A percentile compares a stretch with the other conserved stretches of the same genome.
Evolutionary conservation across 352 stramenopile species (phyloP).

Genomic region (Pythium dissotocum): DNA sequence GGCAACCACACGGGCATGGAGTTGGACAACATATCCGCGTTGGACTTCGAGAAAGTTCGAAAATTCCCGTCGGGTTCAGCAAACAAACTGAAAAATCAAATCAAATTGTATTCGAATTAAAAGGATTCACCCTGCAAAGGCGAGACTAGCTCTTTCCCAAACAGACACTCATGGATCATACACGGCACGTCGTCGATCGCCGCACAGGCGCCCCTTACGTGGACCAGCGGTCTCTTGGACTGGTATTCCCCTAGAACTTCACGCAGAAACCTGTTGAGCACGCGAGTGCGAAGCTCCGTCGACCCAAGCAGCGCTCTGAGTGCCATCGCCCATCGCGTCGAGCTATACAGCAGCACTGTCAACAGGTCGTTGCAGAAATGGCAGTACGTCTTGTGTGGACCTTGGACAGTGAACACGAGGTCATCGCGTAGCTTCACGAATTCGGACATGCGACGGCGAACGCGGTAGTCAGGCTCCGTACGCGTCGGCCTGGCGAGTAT

Average conservation of each 20-base stretch:
- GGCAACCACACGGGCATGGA: too few relatives aligned
- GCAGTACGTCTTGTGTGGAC: constrained; percentile 8
- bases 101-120: too few relatives aligned
- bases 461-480: not conserved
- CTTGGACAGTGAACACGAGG: not conserved
- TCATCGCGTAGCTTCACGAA: constrained; percentile 11
- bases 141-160: not conserved
- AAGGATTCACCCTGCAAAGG: not conserved
- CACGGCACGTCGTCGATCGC: constrained; percentile 11
- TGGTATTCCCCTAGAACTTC: constrained; percentile 8
- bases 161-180: constrained; percentile 9
- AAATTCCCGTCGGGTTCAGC: too few relatives aligned
- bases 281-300: not conserved
- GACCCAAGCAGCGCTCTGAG: not conserved
- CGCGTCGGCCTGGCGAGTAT: constrained; percentile 3
- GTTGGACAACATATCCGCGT: too few relatives aligned
- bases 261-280: constrained; percentile 3
- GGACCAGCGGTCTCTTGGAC: not conserved
- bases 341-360: constrained; percentile 2
- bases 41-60: too few relatives aligned
- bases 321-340: constrained; percentile 5
- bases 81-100: too few relatives aligned
- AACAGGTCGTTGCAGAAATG: constrained; percentile 17
- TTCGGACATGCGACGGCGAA: constrained; percentile 7
- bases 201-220: constrained; percentile 3